Evolutionary conservation across 352 stramenopile genomes (phyloP).

Genomic region (Globisporangium sylvaticum): DNA sequence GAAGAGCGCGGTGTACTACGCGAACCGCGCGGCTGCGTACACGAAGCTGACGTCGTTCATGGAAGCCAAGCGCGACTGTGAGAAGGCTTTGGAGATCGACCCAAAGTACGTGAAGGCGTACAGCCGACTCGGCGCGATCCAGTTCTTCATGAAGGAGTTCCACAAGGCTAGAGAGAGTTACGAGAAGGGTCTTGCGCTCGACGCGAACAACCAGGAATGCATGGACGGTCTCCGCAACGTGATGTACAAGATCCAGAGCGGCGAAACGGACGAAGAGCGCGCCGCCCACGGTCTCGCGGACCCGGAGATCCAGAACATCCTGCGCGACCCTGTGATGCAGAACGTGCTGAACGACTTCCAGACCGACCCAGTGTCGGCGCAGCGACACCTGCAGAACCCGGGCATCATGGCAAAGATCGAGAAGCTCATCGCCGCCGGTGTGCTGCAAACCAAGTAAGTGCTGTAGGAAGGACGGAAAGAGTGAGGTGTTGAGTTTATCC

Average conservation of each 20-base stretch:
- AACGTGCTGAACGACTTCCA: conserved; percentile 98
- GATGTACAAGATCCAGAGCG: conserved; percentile 91
- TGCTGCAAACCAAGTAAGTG: conserved; percentile 92
- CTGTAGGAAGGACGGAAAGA: not conserved
- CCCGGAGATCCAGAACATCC: conserved; percentile 98
- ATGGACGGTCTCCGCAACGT: conserved; percentile 95
- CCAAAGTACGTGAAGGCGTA: conserved; percentile 99
- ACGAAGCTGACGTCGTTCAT: conserved; percentile 97
- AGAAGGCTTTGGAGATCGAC: conserved; percentile 98
- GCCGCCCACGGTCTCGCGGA: conserved; percentile 97
- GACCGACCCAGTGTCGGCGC: conserved; percentile 89
- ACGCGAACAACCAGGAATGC: conserved; percentile 95
- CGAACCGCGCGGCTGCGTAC: conserved; percentile 97
- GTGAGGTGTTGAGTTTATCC: not conserved
- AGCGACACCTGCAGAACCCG: conserved; percentile 93
- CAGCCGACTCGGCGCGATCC: conserved; percentile 97
- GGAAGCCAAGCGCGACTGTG: conserved; percentile 91
- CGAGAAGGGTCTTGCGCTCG: conserved; percentile 93
- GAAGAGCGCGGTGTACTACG: conserved; percentile 96
- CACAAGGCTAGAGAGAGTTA: conserved; percentile 98
- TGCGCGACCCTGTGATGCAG: conserved; percentile 97
- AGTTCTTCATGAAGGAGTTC: conserved; percentile 99
- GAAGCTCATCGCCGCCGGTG: conserved; percentile 97
- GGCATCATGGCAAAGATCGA: conserved; percentile 97
- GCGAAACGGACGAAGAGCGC: conserved; percentile 95